phyloP scores from a whole-genome alignment of 2,329 filamentous ascomycete species.

The Penicillium sp. region DNA sequence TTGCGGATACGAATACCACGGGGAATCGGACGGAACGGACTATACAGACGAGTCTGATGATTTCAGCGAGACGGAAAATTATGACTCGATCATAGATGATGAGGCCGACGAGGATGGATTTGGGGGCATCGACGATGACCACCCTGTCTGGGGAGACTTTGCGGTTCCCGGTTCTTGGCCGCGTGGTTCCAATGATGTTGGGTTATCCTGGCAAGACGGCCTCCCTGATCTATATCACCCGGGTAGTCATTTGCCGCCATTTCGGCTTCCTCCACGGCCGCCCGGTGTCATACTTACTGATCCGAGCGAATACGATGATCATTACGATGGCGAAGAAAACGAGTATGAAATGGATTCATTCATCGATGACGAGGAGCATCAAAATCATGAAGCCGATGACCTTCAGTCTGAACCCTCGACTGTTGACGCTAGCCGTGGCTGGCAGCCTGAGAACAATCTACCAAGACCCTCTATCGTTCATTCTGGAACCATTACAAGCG shows the following conservation, averaged over 20 bases:
- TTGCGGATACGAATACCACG: conserved; percentile 56
- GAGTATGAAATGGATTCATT: conserved; percentile 41
- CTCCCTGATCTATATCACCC: conserved; percentile 7
- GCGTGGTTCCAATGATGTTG: conserved; percentile 6
- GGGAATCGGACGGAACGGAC: conserved; percentile 47
- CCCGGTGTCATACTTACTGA: background rate
- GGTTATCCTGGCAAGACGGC: background rate
- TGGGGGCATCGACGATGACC: conserved; percentile 30
- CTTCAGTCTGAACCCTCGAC: conserved; percentile 40
- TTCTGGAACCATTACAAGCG: background rate
- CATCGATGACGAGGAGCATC: conserved; percentile 36
- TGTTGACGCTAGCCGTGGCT: conserved; percentile 25
- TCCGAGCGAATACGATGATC: conserved; percentile 1
- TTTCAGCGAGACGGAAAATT: conserved; percentile 50
- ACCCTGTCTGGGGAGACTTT: conserved; percentile 15
- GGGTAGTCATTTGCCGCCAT: background rate
- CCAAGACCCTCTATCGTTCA: background rate
- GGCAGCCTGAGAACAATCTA: conserved; percentile 5
- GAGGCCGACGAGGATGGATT: conserved; percentile 35
- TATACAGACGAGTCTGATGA: conserved; percentile 45
- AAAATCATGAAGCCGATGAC: conserved; percentile 12
- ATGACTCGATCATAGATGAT: conserved; percentile 26
- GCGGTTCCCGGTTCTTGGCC: conserved; percentile 15
- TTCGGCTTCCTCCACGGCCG: background rate
- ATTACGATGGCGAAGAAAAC: conserved; percentile 33